A percentile compares a stretch with the other conserved stretches of the same genome.
Conservation (phyloP, 306 rosid genomes). For the Prunus dulcis region DNA sequence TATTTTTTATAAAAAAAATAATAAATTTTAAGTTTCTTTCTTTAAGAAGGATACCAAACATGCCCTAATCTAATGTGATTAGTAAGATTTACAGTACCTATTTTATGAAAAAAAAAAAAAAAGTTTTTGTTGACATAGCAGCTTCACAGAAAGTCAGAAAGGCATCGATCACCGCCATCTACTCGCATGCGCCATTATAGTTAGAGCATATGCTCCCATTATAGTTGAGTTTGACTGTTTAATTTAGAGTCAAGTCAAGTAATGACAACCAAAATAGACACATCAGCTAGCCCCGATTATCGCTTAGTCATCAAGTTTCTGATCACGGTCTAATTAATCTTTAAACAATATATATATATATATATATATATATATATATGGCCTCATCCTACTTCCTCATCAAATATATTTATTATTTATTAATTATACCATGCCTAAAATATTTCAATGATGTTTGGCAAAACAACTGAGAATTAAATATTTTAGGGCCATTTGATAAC, state of each 20-base stretch:
- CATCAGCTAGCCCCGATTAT: background rate
- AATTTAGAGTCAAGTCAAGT: background rate
- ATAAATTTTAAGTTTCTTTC: no score
- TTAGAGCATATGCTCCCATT: background rate
- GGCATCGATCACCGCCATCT: background rate
- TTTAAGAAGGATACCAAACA: no score
- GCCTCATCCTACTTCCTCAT: background rate
- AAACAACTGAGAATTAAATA: no score
- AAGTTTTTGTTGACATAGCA: background rate
- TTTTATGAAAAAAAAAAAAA: background rate
- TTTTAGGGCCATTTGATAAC: no score
- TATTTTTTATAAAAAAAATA: no score
- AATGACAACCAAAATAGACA: slow-evolving; percentile 7
- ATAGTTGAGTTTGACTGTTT: background rate
- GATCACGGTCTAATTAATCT: background rate
- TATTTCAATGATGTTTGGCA: no score
- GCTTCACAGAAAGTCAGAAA: background rate
- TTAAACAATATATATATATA: no score
- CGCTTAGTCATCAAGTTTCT: background rate
- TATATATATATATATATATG: no score
- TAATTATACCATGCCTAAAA: no score
- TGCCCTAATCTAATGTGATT: no score
- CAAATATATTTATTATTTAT: no score
- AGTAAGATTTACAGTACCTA: no score
- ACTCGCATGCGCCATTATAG: background rate